These are phyloP conservation scores for Logfia minima DNA, from an alignment of 129 eudicot species.

Conservation along the genomic window DNA sequence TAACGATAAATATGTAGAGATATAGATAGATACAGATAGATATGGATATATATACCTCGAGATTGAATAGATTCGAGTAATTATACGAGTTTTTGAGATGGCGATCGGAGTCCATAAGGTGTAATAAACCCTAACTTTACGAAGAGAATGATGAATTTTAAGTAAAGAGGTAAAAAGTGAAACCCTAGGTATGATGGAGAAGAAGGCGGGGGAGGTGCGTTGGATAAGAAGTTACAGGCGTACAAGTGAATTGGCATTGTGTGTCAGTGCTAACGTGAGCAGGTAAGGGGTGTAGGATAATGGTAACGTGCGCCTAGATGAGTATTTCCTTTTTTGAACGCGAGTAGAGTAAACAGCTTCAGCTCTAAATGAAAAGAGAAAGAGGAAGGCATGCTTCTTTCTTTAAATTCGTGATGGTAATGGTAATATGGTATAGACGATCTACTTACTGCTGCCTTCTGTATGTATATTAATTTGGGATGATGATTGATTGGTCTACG, in stretches of 20 bases:
- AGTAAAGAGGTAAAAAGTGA: constrained; percentile 21
- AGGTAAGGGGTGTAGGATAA: constrained; percentile 17
- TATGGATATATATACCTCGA: constrained; percentile 57
- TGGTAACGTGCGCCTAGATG: constrained; percentile 32
- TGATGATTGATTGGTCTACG: too few relatives aligned
- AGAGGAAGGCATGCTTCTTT: neutral
- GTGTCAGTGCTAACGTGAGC: constrained; percentile 34
- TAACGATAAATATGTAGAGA: neutral
- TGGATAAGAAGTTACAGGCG: constrained; percentile 40
- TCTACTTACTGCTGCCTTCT: too few relatives aligned
- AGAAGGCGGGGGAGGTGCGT: constrained; percentile 40
- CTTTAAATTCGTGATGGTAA: neutral
- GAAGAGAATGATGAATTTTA: constrained; percentile 1
- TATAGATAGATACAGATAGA: constrained; percentile 1
- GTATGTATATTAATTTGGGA: too few relatives aligned
- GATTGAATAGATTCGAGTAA: constrained; percentile 86
- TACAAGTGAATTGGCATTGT: constrained; percentile 27
- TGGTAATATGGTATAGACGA: too few relatives aligned
- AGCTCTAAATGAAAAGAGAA: neutral
- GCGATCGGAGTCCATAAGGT: constrained; percentile 59
- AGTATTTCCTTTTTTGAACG: neutral
- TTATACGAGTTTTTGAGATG: constrained; percentile 42
- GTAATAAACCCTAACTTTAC: constrained; percentile 14
- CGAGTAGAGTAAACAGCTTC: constrained; percentile 19
- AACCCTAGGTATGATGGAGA: constrained; percentile 52